Evolutionary conservation across 306 rosid genomes (phyloP), one percentile per base, ranked within the genome.

Genomic region (Abrus pulchellus): DNA sequence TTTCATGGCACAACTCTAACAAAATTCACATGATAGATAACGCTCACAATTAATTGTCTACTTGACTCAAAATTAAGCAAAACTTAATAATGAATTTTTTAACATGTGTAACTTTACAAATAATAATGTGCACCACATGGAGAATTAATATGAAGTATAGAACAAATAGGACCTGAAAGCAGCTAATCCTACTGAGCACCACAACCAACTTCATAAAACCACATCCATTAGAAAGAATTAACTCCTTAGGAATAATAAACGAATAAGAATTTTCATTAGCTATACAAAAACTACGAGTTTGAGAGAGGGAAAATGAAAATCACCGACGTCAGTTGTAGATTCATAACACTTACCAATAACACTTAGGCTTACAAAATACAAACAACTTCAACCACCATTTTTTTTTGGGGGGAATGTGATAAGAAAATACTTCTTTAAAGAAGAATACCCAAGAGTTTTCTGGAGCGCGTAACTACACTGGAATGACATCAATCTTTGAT

Each of bases 401-500:
- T 20, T n/a, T 76, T 80, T 54, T 64, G 67, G 27, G 6, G 34
- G 20, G 20, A 4, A 73, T 47, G 69, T 38, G 60, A 62, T 74
- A 77, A 78, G 84, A 83, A 68, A 83, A 74, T 80, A 56, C 69
- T 66, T 82, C 76, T 64, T 86, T 67, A 65, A 73, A 81, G 75
- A 85, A 72, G 80, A 83, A 86, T 62, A 81, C 83, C 89, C 75
- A 80, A 6, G 74, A 69, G 67, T 29, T 70, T 66, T 48, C 73
- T 14, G 9, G 28, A 7, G 53, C 73, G 50, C 43, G 71, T 76
- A 67, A 81, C 87, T 94, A 93, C 82, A 95, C 99, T 3, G 99
- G 98, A 84, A 95, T 91, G 52, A 90, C 99, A 83, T 95, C 99
- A 56, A 90, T 86, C 85, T 87, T 95, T 28, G 96, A 93, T 3